A percentile compares a stretch with the other conserved stretches of the same genome.
Conservation (phyloP, 2,329 filamentous ascomycete species). For the Chrysoporthe deuterocubensis region DNA sequence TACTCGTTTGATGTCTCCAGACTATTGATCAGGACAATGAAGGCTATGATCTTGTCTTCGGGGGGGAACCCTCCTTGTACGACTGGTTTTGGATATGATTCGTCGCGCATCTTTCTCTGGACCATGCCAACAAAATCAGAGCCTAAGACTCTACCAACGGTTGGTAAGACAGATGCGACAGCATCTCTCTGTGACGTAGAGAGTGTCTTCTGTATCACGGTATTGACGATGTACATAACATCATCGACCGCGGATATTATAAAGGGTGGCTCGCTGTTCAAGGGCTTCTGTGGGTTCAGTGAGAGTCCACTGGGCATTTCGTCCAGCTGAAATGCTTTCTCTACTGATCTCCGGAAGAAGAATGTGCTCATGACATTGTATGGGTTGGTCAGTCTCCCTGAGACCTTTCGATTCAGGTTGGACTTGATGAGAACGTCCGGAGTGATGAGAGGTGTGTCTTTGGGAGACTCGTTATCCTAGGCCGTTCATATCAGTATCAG, state of each 20-base stretch:
- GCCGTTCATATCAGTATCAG: slow-evolving; percentile 34
- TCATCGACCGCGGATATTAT: slow-evolving; percentile 97
- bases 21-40: slow-evolving; percentile 94
- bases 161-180: slow-evolving; percentile 76
- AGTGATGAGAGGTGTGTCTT: slow-evolving; percentile 62
- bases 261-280: slow-evolving; percentile 81
- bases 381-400: slow-evolving; percentile 72
- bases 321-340: slow-evolving; percentile 96
- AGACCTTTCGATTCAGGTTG: slow-evolving; percentile 78
- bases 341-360: slow-evolving; percentile 93
- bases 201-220: slow-evolving; percentile 83
- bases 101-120: slow-evolving; percentile 95
- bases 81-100: slow-evolving; percentile 82
- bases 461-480: slow-evolving; percentile 56
- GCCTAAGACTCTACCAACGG: slow-evolving; percentile 77
- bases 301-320: slow-evolving; percentile 82
- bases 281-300: slow-evolving; percentile 71
- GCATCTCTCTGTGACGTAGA: slow-evolving; percentile 83
- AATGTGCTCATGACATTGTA: slow-evolving; percentile 95
- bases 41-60: slow-evolving; percentile 85
- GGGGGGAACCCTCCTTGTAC: slow-evolving; percentile 82
- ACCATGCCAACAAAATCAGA: slow-evolving; percentile 96
- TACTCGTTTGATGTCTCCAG: slow-evolving; percentile 93
- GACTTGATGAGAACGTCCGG: slow-evolving; percentile 80
- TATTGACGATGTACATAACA: slow-evolving; percentile 98